These are phyloP conservation scores for Kwoniella sp. DNA, from an alignment of 768 basidiomycete species.

Conservation along the genomic window DNA sequence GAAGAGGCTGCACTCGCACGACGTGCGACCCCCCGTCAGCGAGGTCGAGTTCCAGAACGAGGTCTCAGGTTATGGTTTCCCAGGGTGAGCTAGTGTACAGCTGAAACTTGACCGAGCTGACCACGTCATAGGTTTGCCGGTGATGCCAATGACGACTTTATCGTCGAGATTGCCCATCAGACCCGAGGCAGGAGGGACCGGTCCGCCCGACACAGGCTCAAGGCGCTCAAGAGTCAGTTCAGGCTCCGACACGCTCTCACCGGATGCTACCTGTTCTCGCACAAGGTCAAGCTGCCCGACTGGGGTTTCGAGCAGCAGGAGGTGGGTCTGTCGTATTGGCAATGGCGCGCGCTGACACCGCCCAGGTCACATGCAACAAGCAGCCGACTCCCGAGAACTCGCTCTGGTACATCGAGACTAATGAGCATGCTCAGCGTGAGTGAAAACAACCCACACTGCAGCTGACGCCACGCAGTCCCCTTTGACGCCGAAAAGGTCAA, in stretches of 20 bases:
- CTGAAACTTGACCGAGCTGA: neutral
- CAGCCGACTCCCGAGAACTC: constrained; percentile 86
- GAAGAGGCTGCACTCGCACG: constrained; percentile 90
- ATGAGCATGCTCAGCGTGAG: constrained; percentile 67
- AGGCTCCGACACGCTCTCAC: constrained; percentile 75
- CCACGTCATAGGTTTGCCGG: constrained; percentile 58
- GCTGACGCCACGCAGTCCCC: constrained; percentile 58
- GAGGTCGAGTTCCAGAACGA: constrained; percentile 99
- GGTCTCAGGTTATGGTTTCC: constrained; percentile 87
- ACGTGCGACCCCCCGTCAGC: constrained; percentile 85
- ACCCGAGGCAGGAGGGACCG: constrained; percentile 53
- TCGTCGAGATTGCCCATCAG: constrained; percentile 75
- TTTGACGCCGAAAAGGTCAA: constrained; percentile 74
- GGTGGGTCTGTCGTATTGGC: constrained; percentile 49
- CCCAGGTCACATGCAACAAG: constrained; percentile 85
- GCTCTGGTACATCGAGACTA: constrained; percentile 89
- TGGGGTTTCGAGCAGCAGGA: constrained; percentile 99
- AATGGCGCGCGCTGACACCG: too few relatives aligned
- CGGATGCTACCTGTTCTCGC: constrained; percentile 95
- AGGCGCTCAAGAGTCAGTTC: constrained; percentile 77
- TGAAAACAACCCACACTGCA: constrained; percentile 16
- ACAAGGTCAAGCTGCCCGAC: constrained; percentile 94
- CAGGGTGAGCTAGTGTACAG: constrained; percentile 57
- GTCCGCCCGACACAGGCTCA: constrained; percentile 65
- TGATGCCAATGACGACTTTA: constrained; percentile 84